A percentile compares a stretch with the other conserved stretches of the same genome.
These are phyloP conservation scores for Paraurostyla sp. DNA, from an alignment of 73 alveolate genomes.

Conservation along the genomic window DNA sequence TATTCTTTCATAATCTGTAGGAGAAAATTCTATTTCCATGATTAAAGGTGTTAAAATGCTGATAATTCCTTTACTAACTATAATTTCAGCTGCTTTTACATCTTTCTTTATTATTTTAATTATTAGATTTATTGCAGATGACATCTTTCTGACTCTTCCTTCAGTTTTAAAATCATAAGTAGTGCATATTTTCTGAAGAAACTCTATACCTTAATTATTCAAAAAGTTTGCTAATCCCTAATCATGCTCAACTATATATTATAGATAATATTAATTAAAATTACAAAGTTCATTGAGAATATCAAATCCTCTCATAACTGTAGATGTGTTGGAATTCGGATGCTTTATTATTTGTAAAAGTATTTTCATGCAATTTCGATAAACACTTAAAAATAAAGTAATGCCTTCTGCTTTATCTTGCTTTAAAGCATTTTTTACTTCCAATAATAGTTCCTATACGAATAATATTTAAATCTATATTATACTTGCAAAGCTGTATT, in stretches of 20 bases:
- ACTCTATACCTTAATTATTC: constrained; percentile 24
- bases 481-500: not conserved
- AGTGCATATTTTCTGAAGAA: constrained; percentile 23
- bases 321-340: constrained; percentile 7
- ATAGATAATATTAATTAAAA: not conserved
- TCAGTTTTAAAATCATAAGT: constrained; percentile 42
- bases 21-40: constrained; percentile 30
- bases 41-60: constrained; percentile 42
- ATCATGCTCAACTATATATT: constrained; percentile 28
- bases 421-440: not conserved
- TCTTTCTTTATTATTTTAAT: constrained; percentile 35
- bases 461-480: not conserved
- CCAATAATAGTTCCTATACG: not conserved
- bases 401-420: constrained; percentile 7
- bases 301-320: constrained; percentile 19
- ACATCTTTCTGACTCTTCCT: constrained; percentile 18
- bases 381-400: constrained; percentile 22
- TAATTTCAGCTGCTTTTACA: not conserved
- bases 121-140: constrained; percentile 12
- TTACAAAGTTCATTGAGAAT: constrained; percentile 17
- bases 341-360: constrained; percentile 32
- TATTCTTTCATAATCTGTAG: constrained; percentile 8
- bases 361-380: constrained; percentile 21
- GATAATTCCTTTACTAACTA: constrained; percentile 18
- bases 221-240: not conserved